Percentiles rank a stretch among this genome's conserved stretches.
Evolutionary conservation across 2,329 filamentous ascomycete genomes (phyloP).

Genomic region (Oidium heveae): DNA sequence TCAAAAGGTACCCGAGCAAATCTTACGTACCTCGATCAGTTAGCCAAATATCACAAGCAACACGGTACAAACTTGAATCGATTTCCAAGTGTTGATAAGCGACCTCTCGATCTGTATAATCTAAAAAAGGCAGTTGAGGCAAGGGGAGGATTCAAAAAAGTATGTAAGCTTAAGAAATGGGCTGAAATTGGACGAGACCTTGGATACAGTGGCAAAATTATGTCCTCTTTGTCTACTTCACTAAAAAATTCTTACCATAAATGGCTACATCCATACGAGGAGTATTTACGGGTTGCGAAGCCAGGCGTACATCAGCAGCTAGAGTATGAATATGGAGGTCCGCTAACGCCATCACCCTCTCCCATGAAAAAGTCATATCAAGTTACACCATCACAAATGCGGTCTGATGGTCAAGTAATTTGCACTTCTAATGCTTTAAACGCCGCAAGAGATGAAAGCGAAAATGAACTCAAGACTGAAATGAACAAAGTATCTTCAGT

Average conservation of each 20-base stretch:
- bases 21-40: slow-evolving; percentile 81
- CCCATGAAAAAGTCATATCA: slow-evolving; percentile 43
- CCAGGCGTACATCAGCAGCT: slow-evolving; percentile 91
- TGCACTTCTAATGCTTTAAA: slow-evolving; percentile 29
- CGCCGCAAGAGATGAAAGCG: slow-evolving; percentile 20
- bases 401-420: slow-evolving; percentile 41
- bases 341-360: slow-evolving; percentile 54
- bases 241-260: slow-evolving; percentile 95
- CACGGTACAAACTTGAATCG: slow-evolving; percentile 84
- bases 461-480: slow-evolving; percentile 10
- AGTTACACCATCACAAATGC: slow-evolving; percentile 30
- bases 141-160: slow-evolving; percentile 80
- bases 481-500: slow-evolving; percentile 4
- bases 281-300: slow-evolving; percentile 74
- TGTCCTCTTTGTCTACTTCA: slow-evolving; percentile 94
- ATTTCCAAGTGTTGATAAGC: slow-evolving; percentile 91
- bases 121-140: slow-evolving; percentile 92
- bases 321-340: slow-evolving; percentile 78
- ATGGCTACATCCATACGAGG: slow-evolving; percentile 92
- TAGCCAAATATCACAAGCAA: slow-evolving; percentile 91
- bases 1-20: slow-evolving; percentile 60
- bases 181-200: slow-evolving; percentile 91
- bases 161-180: slow-evolving; percentile 97
- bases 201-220: slow-evolving; percentile 97
- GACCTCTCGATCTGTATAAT: slow-evolving; percentile 82